Conservation (phyloP, 2,329 filamentous ascomycete species). For the Colletotrichum melonis region DNA sequence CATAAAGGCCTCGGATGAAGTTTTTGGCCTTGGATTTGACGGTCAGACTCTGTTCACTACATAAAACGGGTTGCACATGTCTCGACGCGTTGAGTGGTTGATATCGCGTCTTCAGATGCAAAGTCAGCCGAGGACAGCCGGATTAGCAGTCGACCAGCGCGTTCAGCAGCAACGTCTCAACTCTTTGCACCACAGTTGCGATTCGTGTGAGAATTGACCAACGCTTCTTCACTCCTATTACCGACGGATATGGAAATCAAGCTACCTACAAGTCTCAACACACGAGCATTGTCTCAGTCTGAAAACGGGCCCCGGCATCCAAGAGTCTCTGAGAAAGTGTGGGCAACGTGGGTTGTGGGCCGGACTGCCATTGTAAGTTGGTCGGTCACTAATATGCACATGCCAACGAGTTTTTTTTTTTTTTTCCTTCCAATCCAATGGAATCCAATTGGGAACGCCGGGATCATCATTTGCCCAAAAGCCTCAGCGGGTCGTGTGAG, state of each 20-base stretch:
- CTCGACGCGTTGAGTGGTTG: slow-evolving; percentile 26
- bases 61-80: not conserved
- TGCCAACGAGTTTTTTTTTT: not conserved
- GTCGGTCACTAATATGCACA: not conserved
- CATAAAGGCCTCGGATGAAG: not conserved
- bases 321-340: not conserved
- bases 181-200: not conserved
- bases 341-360: slow-evolving; percentile 15
- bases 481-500: slow-evolving; percentile 31
- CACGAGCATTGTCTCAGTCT: slow-evolving; percentile 28
- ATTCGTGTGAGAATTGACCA: not conserved
- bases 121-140: not conserved
- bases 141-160: not conserved
- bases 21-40: not conserved
- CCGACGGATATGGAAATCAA: not conserved
- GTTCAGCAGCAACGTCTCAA: not conserved
- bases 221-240: no score
- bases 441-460: slow-evolving; percentile 28
- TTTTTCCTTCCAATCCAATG: not conserved
- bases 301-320: slow-evolving; percentile 25
- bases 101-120: slow-evolving; percentile 14
- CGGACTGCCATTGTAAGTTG: not conserved
- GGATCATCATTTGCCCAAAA: slow-evolving; percentile 14
- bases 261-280: slow-evolving; percentile 14
- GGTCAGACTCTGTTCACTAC: not conserved